phyloP scores from a whole-genome alignment of 768 basidiomycete genomes.

The Serendipita vermifera region DNA sequence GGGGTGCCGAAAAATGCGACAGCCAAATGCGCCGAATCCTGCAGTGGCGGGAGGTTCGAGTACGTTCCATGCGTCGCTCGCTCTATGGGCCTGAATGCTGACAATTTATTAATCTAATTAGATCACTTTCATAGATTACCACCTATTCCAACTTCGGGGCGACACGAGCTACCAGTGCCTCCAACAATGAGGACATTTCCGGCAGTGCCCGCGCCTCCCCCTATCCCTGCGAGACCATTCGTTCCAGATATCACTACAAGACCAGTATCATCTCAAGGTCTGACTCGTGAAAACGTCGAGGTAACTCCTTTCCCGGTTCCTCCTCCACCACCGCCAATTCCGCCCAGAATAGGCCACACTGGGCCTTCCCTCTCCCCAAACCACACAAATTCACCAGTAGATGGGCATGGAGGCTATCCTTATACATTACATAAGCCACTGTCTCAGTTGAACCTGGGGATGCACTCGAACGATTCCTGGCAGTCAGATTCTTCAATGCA shows the following conservation, averaged over 20 bases:
- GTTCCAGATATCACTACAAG: not conserved
- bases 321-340: not conserved
- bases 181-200: not conserved
- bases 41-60: not conserved
- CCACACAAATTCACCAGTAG: too few relatives aligned
- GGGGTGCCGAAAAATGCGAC: too few relatives aligned
- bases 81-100: too few relatives aligned
- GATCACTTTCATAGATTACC: not conserved
- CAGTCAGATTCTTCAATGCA: too few relatives aligned
- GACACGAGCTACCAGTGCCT: not conserved
- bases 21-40: not conserved
- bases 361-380: too few relatives aligned
- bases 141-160: not conserved
- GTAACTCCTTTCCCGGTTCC: not conserved
- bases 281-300: not conserved
- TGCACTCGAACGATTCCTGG: too few relatives aligned
- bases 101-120: too few relatives aligned
- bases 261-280: not conserved
- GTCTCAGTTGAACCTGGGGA: not conserved
- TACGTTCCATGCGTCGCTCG: not conserved
- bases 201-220: not conserved
- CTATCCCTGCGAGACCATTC: slow-evolving; percentile 1
- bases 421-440: not conserved
- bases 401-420: too few relatives aligned
- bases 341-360: not conserved